Percentiles rank a stretch among this genome's conserved stretches.
Evolutionary conservation across 202 grass and related monocot genomes (phyloP).

Genomic region (Panicum hallii): DNA sequence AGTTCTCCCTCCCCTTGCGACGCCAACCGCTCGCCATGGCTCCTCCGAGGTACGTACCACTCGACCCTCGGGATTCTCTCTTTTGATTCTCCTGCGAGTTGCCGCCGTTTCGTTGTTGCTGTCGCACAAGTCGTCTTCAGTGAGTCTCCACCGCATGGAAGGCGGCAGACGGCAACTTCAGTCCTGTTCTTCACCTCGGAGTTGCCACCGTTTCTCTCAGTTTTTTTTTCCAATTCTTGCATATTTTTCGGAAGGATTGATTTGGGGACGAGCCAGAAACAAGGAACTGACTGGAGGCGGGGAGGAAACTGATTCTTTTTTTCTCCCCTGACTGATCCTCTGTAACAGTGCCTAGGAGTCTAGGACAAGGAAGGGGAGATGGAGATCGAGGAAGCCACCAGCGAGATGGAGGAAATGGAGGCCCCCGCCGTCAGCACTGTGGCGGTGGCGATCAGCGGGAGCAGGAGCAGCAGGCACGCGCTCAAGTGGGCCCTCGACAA

Average conservation of each 20-base stretch:
- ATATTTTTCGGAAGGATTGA: neutral
- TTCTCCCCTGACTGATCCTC: neutral
- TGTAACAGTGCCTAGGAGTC: neutral
- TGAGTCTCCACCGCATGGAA: neutral
- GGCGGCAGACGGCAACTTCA: neutral
- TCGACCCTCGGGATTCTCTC: neutral
- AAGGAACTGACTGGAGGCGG: neutral
- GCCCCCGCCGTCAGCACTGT: conserved; percentile 48
- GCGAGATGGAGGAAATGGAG: conserved; percentile 43
- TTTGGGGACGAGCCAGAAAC: neutral
- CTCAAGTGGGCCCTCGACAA: conserved; percentile 93
- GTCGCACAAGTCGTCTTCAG: neutral
- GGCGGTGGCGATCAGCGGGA: conserved; percentile 71
- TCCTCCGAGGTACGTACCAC: neutral
- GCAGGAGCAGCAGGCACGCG: conserved; percentile 64
- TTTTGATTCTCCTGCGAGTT: neutral
- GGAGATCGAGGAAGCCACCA: conserved; percentile 65
- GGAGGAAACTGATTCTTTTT: neutral
- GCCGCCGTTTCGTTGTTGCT: neutral
- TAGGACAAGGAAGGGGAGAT: conserved; percentile 27
- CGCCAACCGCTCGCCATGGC: conserved; percentile 31
- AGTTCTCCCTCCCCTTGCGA: neutral
- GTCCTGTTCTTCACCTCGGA: neutral
- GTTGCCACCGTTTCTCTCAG: neutral
- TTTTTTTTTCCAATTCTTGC: neutral